Conservation (phyloP, 495 filamentous ascomycete species). For the Aspergillus sparsus region DNA sequence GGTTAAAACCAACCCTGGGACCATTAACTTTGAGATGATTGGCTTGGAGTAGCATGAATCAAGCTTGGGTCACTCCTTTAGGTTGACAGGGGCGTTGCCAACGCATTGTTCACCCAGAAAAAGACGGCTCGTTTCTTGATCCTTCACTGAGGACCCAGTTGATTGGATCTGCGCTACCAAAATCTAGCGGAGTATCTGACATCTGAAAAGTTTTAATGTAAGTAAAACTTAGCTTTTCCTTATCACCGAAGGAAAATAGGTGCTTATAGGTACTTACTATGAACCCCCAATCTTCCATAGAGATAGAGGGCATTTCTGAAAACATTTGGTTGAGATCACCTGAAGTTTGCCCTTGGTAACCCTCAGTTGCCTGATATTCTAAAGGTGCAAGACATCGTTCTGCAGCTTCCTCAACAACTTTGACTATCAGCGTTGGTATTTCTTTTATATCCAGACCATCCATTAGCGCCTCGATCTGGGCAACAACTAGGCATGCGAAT, state of each 20-base stretch:
- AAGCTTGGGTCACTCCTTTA: no score
- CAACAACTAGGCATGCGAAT: conserved; percentile 39
- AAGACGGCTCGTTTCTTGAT: neutral
- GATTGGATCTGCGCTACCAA: conserved; percentile 9
- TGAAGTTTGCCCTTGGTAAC: neutral
- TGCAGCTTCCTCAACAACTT: conserved; percentile 40
- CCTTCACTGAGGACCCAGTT: conserved; percentile 13
- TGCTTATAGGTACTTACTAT: conserved; percentile 11
- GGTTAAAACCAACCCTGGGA: no score
- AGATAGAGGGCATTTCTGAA: neutral
- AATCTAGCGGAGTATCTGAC: conserved; percentile 10
- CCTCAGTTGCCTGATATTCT: conserved; percentile 19
- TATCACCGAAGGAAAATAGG: neutral
- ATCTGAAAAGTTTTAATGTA: neutral
- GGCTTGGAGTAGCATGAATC: no score
- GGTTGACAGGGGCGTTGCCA: no score
- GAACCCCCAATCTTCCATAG: conserved; percentile 18
- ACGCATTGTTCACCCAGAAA: neutral
- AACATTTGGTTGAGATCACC: neutral
- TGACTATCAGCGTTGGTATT: conserved; percentile 30
- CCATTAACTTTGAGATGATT: no score
- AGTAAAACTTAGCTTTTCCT: neutral
- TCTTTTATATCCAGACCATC: conserved; percentile 36
- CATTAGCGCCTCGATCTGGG: conserved; percentile 48
- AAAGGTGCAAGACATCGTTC: conserved; percentile 37